Evolutionary conservation across 2,329 filamentous ascomycete genomes (phyloP).

Genomic region (Trichoderma breve): DNA sequence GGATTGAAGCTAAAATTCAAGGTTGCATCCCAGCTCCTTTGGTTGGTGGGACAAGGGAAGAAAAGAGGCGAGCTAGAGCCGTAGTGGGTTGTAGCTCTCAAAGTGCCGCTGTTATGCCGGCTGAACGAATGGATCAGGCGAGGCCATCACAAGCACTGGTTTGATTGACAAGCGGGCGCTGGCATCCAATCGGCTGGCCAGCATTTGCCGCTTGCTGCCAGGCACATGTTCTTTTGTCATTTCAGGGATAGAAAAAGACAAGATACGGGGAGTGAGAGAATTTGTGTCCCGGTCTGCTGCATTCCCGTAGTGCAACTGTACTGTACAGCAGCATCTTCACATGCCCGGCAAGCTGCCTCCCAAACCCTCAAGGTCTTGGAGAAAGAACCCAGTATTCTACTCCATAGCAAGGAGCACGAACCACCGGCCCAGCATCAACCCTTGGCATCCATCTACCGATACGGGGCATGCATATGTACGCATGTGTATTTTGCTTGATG

Average conservation of each 20-base stretch:
- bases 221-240: not conserved
- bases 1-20: not conserved
- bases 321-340: not conserved
- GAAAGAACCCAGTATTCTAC: not conserved
- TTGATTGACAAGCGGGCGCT: not conserved
- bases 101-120: not conserved
- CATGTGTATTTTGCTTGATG: too few species aligned
- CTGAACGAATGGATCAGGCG: constrained; percentile 1
- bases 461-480: too few species aligned
- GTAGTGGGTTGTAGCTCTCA: not conserved
- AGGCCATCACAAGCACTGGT: not conserved
- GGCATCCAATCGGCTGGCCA: not conserved
- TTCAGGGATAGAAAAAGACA: not conserved
- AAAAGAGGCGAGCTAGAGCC: not conserved
- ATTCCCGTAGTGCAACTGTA: too few species aligned
- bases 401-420: not conserved
- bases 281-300: not conserved
- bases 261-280: not conserved
- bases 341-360: not conserved
- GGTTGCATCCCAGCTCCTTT: not conserved
- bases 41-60: not conserved
- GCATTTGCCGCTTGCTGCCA: not conserved
- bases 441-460: not conserved
- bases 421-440: not conserved
- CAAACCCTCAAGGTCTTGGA: not conserved